Percentiles rank a stretch among this genome's conserved stretches.
Evolutionary conservation across 148 eudicot genomes (phyloP).

Genomic region (Chenopodium berlandieri): DNA sequence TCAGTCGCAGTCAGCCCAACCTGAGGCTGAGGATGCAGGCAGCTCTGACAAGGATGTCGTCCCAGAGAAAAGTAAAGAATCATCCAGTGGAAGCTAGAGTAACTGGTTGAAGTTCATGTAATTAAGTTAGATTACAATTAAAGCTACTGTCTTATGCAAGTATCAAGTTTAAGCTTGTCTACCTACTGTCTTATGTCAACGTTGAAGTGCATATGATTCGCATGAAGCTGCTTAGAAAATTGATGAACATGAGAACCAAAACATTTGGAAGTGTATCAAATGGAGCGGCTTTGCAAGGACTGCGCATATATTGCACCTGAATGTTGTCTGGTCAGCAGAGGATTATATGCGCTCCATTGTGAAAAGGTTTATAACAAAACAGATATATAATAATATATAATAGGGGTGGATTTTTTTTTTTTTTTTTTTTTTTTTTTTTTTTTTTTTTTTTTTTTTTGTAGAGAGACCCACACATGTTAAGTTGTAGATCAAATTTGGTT

Average conservation of each 20-base stretch:
- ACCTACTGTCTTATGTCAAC: background rate
- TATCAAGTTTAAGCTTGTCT: background rate
- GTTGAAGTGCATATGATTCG: background rate
- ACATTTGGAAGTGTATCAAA: background rate
- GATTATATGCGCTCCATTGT: background rate
- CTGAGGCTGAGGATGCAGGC: slow-evolving; percentile 42
- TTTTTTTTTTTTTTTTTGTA: too few relatives aligned
- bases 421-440: too few relatives aligned
- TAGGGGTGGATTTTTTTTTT: too few relatives aligned
- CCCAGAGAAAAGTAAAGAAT: slow-evolving; percentile 62
- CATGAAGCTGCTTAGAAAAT: background rate
- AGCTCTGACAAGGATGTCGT: slow-evolving; percentile 50
- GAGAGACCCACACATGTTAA: too few relatives aligned
- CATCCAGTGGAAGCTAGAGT: slow-evolving; percentile 38
- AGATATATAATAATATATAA: too few relatives aligned
- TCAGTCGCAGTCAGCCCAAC: slow-evolving; percentile 45
- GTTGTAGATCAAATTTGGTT: too few relatives aligned
- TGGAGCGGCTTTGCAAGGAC: background rate
- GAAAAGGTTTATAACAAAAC: background rate
- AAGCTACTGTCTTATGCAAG: background rate
- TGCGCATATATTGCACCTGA: background rate
- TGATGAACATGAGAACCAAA: background rate
- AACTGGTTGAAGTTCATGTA: background rate
- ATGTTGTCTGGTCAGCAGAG: background rate
- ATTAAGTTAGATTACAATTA: background rate